A percentile compares a stretch with the other conserved stretches of the same genome.
phyloP scores from a whole-genome alignment of 345 rosid species.

The Barbarea vulgaris region DNA sequence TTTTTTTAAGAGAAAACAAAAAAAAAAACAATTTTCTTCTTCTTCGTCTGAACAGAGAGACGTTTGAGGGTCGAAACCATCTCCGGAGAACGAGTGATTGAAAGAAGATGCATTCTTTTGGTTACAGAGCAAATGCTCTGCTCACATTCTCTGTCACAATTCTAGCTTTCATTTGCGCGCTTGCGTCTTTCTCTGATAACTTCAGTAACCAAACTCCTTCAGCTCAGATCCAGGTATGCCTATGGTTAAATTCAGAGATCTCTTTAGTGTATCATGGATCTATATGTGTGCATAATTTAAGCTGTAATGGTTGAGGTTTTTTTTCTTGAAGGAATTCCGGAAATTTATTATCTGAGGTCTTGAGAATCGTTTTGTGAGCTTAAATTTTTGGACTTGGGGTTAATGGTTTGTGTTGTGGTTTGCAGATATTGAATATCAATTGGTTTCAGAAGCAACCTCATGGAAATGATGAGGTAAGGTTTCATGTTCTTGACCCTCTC shows the following conservation, averaged over 20 bases:
- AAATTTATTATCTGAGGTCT: neutral
- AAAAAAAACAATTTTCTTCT: neutral
- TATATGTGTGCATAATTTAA: neutral
- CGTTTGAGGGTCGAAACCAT: neutral
- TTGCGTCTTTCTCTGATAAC: constrained; percentile 85
- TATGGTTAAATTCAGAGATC: neutral
- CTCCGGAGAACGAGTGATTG: neutral
- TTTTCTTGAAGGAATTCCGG: neutral
- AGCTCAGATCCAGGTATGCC: constrained; percentile 78
- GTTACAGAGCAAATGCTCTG: constrained; percentile 83
- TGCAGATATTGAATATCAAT: constrained; percentile 82
- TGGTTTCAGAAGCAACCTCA: constrained; percentile 94
- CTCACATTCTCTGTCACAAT: constrained; percentile 80
- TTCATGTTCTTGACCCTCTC: neutral
- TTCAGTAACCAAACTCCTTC: constrained; percentile 75
- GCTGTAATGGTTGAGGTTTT: neutral
- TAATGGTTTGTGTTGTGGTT: constrained; percentile 10
- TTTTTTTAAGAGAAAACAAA: too few relatives aligned
- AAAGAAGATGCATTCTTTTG: constrained; percentile 72
- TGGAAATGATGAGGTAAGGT: constrained; percentile 85
- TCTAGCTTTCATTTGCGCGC: constrained; percentile 79
- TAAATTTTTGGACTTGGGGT: constrained; percentile 9
- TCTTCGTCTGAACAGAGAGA: constrained; percentile 3
- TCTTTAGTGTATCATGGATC: constrained; percentile 1
- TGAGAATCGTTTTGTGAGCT: neutral